Base-by-base conservation (phyloP, 2,329 filamentous ascomycete species). In the Drechslerella coelobrocha region DNA sequence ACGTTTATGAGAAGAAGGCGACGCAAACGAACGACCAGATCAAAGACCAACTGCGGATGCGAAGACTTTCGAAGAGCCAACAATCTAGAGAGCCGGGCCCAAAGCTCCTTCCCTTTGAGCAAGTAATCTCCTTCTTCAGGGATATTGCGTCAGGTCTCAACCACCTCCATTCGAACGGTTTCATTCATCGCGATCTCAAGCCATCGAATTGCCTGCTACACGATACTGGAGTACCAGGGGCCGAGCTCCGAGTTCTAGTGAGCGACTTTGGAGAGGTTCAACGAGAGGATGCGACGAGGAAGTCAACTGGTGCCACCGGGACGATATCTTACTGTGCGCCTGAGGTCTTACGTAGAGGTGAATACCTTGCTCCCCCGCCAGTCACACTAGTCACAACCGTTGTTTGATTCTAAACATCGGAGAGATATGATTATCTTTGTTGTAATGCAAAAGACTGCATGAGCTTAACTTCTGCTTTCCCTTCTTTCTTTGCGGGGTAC, bases 201-300 rank as follows among this genome's bases (percentile, higher is more conserved):
- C 94, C 94, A 1, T 94, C 89, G 78, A 99, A 99, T 76, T 99
- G 95, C 76, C 83, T 99, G 2, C 81, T 99, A 0, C 92, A 97
- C 76, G 85, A 85, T 26, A 72, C 75, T 17, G 74, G 74, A 9
- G 71, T 75, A 10, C 29, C 89, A 88, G 69, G 89, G 88, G 23
- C 84, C 84, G 88, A 87, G 41, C 81, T 92, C 9, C 85, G 84
- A 56, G 96, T 96, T 50, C 82, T 99, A 14, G 96, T 99, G 62
- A 97, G 93, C 78, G 94, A 99, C 78, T 99, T 99, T 80, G 94
- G 95, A 41, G 94, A 99, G 78, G 93, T 97, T 0, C 95, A 99
- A 78, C 84, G 88, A 1, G 90, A 92, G 74, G 89, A 93, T 76
- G 85, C 86, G 0, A 86, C 87, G 14, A 87, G 94, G n/a, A 90